Evolutionary conservation across 1,284 basidiomycete species (phyloP).

Genomic region (Lignosus rhinocerotis): DNA sequence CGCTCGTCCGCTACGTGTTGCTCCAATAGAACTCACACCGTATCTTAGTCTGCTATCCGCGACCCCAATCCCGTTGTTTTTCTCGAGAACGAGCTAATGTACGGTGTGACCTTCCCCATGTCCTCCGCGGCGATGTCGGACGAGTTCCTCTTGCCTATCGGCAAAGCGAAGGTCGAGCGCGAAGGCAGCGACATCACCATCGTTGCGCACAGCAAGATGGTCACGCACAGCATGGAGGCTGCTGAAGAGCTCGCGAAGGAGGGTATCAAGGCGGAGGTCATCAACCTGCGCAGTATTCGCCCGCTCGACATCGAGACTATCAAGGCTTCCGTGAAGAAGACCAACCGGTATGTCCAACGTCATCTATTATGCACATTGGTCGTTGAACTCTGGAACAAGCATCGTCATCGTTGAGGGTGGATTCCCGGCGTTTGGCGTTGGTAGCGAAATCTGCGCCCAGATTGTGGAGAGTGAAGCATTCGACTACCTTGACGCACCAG

Average conservation of each 20-base stretch:
- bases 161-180: constrained; percentile 96
- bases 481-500: constrained; percentile 96
- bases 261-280: constrained; percentile 96
- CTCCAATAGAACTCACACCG: neutral
- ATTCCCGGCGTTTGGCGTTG: constrained; percentile 98
- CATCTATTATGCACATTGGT: neutral
- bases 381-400: constrained; percentile 37
- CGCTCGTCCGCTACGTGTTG: constrained; percentile 14
- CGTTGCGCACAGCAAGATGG: constrained; percentile 97
- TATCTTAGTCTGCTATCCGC: constrained; percentile 85
- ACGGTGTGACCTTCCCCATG: constrained; percentile 97
- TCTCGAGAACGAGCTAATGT: constrained; percentile 99
- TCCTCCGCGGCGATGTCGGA: constrained; percentile 93
- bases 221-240: constrained; percentile 89
- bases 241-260: constrained; percentile 93
- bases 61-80: constrained; percentile 99
- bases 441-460: constrained; percentile 96
- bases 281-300: constrained; percentile 95
- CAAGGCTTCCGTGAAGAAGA: constrained; percentile 96
- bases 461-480: constrained; percentile 96
- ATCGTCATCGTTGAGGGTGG: constrained; percentile 96
- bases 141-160: constrained; percentile 93
- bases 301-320: constrained; percentile 98
- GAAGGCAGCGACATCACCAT: constrained; percentile 93
- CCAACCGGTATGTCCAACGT: constrained; percentile 68